Evolutionary conservation across 1,139 yeast species (phyloP).

Genomic region (Meyerozyma sp.): DNA sequence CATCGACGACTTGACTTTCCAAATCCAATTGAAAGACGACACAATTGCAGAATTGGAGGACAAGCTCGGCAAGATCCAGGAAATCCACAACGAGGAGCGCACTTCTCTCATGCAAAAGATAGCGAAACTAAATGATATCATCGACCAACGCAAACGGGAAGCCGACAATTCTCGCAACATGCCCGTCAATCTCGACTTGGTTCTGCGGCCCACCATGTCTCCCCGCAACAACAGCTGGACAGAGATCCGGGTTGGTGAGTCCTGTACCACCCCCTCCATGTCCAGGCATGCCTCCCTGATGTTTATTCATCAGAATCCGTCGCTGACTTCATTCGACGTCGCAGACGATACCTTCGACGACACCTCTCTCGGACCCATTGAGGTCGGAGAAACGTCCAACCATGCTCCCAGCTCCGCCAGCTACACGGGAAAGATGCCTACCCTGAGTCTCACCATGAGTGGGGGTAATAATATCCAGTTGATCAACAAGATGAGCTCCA

Average conservation of each 20-base stretch:
- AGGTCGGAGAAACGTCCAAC: constrained; percentile 5
- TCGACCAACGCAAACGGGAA: constrained; percentile 5
- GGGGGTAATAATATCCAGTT: constrained; percentile 44
- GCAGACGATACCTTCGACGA: constrained; percentile 19
- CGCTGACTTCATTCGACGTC: constrained; percentile 18
- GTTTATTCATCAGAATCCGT: constrained; percentile 13
- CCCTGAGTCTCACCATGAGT: constrained; percentile 4
- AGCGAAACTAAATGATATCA: constrained; percentile 16
- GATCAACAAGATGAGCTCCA: constrained; percentile 67
- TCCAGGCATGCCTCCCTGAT: constrained; percentile 11
- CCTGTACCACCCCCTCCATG: constrained; percentile 27
- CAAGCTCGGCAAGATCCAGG: constrained; percentile 24
- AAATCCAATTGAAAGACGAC: constrained; percentile 19
- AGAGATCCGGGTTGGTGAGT: constrained; percentile 30
- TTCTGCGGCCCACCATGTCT: constrained; percentile 5
- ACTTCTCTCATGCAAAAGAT: constrained; percentile 23
- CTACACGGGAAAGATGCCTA: constrained; percentile 11
- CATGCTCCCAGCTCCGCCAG: constrained; percentile 5
- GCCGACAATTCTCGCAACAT: neutral
- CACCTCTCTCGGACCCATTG: constrained; percentile 12
- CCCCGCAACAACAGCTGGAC: constrained; percentile 6
- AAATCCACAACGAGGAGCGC: constrained; percentile 28
- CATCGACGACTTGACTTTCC: constrained; percentile 16
- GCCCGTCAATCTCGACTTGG: constrained; percentile 12
- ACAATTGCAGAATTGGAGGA: constrained; percentile 24